These are phyloP conservation scores for Limnanthes douglasii DNA, from an alignment of 345 rosid species.

Conservation along the genomic window DNA sequence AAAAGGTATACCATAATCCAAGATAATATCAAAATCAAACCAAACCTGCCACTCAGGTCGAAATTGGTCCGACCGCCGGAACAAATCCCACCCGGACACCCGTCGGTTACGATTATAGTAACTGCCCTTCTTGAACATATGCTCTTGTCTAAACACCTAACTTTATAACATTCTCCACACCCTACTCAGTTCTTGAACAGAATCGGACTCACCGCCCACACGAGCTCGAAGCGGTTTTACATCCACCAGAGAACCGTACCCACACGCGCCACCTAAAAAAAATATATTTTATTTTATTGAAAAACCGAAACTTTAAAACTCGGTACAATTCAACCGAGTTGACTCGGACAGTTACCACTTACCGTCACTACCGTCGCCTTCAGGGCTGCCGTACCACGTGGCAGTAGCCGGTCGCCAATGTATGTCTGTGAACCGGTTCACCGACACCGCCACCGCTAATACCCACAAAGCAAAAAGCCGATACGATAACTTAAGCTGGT, in stretches of 20 bases:
- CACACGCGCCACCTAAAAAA: constrained; percentile 89
- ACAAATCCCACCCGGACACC: constrained; percentile 69
- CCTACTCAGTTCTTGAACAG: constrained; percentile 85
- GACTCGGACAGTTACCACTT: too few relatives aligned
- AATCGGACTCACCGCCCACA: constrained; percentile 71
- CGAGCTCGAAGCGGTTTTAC: constrained; percentile 77
- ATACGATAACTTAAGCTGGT: constrained; percentile 7
- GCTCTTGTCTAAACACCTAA: constrained; percentile 53
- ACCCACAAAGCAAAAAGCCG: constrained; percentile 5
- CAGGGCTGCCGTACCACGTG: constrained; percentile 95
- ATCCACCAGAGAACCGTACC: constrained; percentile 80
- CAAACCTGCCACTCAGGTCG: constrained; percentile 91
- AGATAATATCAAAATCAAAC: too few relatives aligned
- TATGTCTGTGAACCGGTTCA: constrained; percentile 12
- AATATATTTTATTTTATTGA: background rate
- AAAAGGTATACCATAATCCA: too few relatives aligned
- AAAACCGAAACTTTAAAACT: background rate
- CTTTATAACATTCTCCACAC: constrained; percentile 90
- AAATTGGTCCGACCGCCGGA: constrained; percentile 51
- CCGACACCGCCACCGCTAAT: constrained; percentile 4
- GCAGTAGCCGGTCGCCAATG: constrained; percentile 88
- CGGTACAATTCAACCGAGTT: too few relatives aligned
- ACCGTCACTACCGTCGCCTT: constrained; percentile 98
- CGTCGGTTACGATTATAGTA: constrained; percentile 85
- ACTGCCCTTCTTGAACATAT: constrained; percentile 75